These are phyloP conservation scores for Marasmius fiardii DNA, from an alignment of 1,284 basidiomycete species.

Conservation along the genomic window DNA sequence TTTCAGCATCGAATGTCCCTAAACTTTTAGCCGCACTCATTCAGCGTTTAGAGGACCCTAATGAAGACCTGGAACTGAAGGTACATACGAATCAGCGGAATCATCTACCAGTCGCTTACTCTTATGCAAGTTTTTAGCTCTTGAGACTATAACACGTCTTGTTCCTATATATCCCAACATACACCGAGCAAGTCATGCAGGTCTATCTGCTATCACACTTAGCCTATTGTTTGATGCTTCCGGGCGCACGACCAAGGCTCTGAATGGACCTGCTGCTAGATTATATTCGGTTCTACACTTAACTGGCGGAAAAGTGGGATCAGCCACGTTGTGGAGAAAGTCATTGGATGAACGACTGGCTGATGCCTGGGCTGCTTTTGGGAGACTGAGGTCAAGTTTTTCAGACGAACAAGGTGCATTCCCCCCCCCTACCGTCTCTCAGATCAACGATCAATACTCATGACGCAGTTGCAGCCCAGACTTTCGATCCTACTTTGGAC, in stretches of 20 bases:
- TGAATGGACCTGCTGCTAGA: conserved; percentile 49
- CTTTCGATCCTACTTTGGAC: conserved; percentile 21
- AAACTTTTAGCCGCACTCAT: conserved; percentile 64
- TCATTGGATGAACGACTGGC: conserved; percentile 62
- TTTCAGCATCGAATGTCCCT: conserved; percentile 64
- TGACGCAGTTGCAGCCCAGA: too few species aligned
- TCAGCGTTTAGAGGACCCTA: conserved; percentile 45
- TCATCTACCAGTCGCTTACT: not conserved
- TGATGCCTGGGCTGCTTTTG: conserved; percentile 59
- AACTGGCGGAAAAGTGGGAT: conserved; percentile 75
- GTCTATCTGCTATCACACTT: conserved; percentile 50
- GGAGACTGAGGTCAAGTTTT: conserved; percentile 57
- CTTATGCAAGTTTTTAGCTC: conserved; percentile 40
- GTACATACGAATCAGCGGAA: conserved; percentile 26
- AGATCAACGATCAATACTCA: not conserved
- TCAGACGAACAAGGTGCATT: conserved; percentile 21
- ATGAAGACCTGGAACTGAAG: conserved; percentile 46
- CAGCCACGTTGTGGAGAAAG: conserved; percentile 69
- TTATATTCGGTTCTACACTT: conserved; percentile 61
- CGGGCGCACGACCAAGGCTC: conserved; percentile 31
- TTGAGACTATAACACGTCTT: conserved; percentile 54
- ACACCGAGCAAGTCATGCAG: conserved; percentile 48
- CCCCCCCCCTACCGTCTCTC: not conserved
- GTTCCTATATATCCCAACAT: conserved; percentile 63
- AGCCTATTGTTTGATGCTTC: conserved; percentile 53